Evolutionary conservation across 192 early-diverging fungal genomes (phyloP).

Genomic region (Chytriomyces hyalinus): DNA sequence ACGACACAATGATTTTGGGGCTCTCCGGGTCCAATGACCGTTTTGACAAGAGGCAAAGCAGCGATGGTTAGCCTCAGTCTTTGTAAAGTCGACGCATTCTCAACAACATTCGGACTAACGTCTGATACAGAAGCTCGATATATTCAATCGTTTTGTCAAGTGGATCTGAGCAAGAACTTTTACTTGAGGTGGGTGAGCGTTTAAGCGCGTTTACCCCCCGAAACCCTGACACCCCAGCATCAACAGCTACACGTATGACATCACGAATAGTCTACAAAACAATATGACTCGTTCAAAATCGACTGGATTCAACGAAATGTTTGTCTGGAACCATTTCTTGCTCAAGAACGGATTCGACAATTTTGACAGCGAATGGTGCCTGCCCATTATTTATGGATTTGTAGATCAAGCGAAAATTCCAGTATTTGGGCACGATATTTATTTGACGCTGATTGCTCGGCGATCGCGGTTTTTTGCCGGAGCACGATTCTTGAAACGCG

Average conservation of each 20-base stretch:
- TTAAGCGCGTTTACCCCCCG: background rate
- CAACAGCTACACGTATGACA: conserved; percentile 89
- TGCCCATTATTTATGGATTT: conserved; percentile 92
- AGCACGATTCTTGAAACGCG: conserved; percentile 93
- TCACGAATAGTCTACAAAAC: conserved; percentile 86
- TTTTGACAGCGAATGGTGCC: conserved; percentile 71
- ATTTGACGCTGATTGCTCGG: conserved; percentile 91
- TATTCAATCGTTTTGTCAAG: conserved; percentile 84
- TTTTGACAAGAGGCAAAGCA: conserved; percentile 73
- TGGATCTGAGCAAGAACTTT: conserved; percentile 93
- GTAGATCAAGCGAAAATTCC: conserved; percentile 96
- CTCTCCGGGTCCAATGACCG: conserved; percentile 64
- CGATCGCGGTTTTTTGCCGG: conserved; percentile 95
- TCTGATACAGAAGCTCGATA: conserved; percentile 52
- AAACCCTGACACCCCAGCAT: background rate
- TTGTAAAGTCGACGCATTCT: background rate
- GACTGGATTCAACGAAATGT: conserved; percentile 77
- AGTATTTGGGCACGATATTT: conserved; percentile 89
- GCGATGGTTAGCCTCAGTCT: conserved; percentile 46
- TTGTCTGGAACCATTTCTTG: conserved; percentile 93
- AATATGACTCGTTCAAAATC: conserved; percentile 73
- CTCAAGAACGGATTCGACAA: conserved; percentile 68
- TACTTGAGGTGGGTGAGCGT: conserved; percentile 67
- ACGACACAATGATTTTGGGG: conserved; percentile 80
- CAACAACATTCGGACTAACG: background rate